Percentiles rank a stretch among this genome's conserved stretches.
These are phyloP conservation scores for Solanum ossicruentum DNA, from an alignment of 257 asterid genomes.

Conservation along the genomic window DNA sequence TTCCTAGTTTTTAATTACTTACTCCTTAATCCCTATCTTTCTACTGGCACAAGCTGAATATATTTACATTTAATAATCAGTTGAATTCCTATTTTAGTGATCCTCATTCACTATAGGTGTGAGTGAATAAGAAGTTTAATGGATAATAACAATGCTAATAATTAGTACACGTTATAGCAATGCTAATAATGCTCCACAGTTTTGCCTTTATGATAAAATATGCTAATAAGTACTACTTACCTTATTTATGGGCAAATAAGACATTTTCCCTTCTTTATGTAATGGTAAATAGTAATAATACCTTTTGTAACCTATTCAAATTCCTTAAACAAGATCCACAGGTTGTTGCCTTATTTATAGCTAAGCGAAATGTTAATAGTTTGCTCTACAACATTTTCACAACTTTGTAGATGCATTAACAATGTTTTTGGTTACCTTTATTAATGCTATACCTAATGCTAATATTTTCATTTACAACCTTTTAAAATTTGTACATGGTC, in stretches of 20 bases:
- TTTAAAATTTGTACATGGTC: neutral
- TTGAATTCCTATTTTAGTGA: too few relatives aligned
- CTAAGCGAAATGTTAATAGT: neutral
- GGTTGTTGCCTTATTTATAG: neutral
- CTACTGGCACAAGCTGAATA: too few relatives aligned
- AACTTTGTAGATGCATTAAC: neutral
- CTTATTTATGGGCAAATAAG: neutral
- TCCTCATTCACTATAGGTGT: too few relatives aligned
- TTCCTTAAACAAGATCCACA: neutral
- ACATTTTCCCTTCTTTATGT: neutral
- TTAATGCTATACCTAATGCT: neutral
- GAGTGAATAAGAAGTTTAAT: too few relatives aligned
- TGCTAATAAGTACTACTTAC: neutral
- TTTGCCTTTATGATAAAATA: neutral
- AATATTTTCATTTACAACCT: neutral
- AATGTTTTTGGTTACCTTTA: neutral
- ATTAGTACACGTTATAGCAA: neutral
- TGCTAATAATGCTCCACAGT: neutral
- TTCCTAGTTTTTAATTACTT: neutral
- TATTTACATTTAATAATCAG: too few relatives aligned
- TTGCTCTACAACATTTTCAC: neutral
- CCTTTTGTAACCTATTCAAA: neutral
- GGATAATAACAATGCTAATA: too few relatives aligned
- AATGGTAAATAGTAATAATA: neutral
- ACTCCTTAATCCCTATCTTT: neutral